phyloP scores from a whole-genome alignment of 257 asterid species.

The Solanum appendiculatum region DNA sequence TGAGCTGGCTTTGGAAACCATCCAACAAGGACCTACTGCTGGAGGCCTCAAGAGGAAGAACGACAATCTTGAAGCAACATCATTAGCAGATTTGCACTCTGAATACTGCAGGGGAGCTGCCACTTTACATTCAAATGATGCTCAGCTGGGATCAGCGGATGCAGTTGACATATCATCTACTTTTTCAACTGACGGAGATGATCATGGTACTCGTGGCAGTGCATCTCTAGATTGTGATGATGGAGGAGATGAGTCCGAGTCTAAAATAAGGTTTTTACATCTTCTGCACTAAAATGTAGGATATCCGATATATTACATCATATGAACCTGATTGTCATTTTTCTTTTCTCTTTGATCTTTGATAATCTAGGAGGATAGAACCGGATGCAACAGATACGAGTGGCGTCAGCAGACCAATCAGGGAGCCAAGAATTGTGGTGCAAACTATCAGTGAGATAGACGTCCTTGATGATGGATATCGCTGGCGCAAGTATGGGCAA shows the following conservation, averaged over 20 bases:
- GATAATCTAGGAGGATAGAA: constrained; percentile 38
- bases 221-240: constrained; percentile 49
- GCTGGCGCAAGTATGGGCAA: constrained; percentile 97
- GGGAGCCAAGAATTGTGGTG: constrained; percentile 84
- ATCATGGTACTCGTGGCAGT: constrained; percentile 49
- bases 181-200: constrained; percentile 52
- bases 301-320: neutral
- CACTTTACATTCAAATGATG: constrained; percentile 17
- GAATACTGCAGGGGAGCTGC: constrained; percentile 29
- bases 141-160: constrained; percentile 37
- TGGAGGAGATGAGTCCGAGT: constrained; percentile 69
- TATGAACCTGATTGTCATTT: neutral
- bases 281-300: neutral
- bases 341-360: neutral
- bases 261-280: constrained; percentile 62
- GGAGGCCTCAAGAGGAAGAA: constrained; percentile 28
- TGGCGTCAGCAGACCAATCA: constrained; percentile 42
- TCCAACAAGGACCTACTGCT: constrained; percentile 30
- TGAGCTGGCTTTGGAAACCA: constrained; percentile 26
- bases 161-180: constrained; percentile 40
- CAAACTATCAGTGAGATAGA: constrained; percentile 87
- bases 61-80: constrained; percentile 33
- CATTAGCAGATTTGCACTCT: constrained; percentile 27
- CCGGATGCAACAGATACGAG: constrained; percentile 19
- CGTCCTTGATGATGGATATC: constrained; percentile 81